phyloP scores from a whole-genome alignment of 768 basidiomycete genomes.

The Suillus subluteus region DNA sequence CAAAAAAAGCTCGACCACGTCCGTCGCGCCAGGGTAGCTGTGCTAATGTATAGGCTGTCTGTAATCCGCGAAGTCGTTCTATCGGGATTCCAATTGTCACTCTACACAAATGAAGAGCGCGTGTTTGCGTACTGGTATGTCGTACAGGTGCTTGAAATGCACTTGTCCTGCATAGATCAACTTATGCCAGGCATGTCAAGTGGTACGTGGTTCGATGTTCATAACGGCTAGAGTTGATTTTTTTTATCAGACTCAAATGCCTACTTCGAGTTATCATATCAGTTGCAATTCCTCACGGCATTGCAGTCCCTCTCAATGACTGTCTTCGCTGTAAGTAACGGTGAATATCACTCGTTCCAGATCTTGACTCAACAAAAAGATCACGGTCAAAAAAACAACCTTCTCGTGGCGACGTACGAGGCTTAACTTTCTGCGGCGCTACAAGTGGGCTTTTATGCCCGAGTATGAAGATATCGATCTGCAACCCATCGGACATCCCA shows the following conservation, averaged over 20 bases:
- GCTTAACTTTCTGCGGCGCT: conserved; percentile 65
- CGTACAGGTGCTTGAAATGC: conserved; percentile 56
- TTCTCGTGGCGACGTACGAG: conserved; percentile 53
- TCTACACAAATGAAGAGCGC: conserved; percentile 70
- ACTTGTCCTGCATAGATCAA: conserved; percentile 56
- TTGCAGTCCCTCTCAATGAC: conserved; percentile 59
- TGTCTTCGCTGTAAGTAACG: conserved; percentile 52
- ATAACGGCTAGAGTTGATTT: conserved; percentile 8
- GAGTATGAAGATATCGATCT: conserved; percentile 57
- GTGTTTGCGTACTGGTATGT: conserved; percentile 81
- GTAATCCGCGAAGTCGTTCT: conserved; percentile 68
- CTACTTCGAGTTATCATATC: conserved; percentile 51
- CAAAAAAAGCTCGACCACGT: conserved; percentile 36
- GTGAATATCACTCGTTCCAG: not conserved
- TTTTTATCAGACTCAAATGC: conserved; percentile 27
- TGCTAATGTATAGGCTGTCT: conserved; percentile 61
- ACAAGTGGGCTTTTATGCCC: conserved; percentile 76
- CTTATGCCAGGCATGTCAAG: conserved; percentile 43
- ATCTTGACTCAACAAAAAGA: conserved; percentile 35
- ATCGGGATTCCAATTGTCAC: conserved; percentile 76
- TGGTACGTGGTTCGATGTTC: conserved; percentile 34
- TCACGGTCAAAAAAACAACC: conserved; percentile 49
- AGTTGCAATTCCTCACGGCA: conserved; percentile 55
- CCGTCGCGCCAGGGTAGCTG: conserved; percentile 46
- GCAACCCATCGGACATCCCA: conserved; percentile 55